phyloP scores from a whole-genome alignment of 352 stramenopile genomes.

The Phytopythium oedochilum region DNA sequence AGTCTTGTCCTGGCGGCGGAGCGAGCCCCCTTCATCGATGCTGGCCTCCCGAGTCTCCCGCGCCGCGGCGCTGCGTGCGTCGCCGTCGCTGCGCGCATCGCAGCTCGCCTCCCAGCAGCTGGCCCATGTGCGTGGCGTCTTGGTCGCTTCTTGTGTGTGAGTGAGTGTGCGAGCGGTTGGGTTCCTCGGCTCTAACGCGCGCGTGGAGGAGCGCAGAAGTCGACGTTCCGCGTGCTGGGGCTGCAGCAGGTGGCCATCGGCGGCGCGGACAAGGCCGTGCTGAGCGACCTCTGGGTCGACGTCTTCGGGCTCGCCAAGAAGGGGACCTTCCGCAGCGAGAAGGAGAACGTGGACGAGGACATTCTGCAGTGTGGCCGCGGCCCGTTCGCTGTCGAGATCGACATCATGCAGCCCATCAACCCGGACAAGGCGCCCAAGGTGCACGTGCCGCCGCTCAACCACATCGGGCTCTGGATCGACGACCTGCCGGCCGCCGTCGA shows the following conservation, averaged over 20 bases:
- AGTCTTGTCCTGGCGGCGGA: no score
- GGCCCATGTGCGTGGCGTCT: neutral
- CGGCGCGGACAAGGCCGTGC: slow-evolving; percentile 78
- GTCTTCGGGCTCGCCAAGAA: slow-evolving; percentile 74
- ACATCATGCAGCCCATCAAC: slow-evolving; percentile 98
- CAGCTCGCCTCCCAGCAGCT: slow-evolving; percentile 1
- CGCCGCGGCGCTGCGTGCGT: neutral
- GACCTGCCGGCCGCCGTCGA: slow-evolving; percentile 90
- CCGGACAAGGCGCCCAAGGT: slow-evolving; percentile 90
- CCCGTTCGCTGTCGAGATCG: slow-evolving; percentile 94
- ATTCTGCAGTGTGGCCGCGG: slow-evolving; percentile 92
- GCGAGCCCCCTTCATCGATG: neutral
- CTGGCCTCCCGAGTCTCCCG: neutral
- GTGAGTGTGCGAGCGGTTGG: no score
- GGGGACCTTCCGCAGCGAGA: slow-evolving; percentile 68
- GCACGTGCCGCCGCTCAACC: slow-evolving; percentile 95
- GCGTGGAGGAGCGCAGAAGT: slow-evolving; percentile 20
- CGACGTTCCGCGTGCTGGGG: slow-evolving; percentile 93
- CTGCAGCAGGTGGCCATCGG: slow-evolving; percentile 98
- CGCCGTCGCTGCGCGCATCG: neutral
- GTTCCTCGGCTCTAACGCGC: neutral
- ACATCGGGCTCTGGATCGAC: slow-evolving; percentile 98
- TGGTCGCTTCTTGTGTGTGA: no score
- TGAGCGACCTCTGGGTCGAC: slow-evolving; percentile 86
- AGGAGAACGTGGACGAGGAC: slow-evolving; percentile 98